Evolutionary conservation across 2,329 filamentous ascomycete species (phyloP).

Genomic region (Fusarium longipes): DNA sequence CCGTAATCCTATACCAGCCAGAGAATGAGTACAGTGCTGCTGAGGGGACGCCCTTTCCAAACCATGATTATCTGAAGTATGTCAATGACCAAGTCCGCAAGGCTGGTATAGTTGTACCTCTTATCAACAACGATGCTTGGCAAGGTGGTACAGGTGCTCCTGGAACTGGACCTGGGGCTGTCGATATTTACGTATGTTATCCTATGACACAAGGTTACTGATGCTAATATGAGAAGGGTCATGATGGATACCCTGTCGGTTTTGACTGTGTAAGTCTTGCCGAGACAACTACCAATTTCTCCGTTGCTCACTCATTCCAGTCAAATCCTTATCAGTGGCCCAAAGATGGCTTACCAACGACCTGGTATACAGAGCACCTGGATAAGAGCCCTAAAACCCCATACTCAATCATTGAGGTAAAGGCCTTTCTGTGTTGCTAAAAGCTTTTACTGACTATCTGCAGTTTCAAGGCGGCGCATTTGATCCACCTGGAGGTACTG

Average conservation of each 20-base stretch:
- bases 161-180: conserved; percentile 64
- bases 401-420: conserved; percentile 64
- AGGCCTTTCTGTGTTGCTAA: rapidly evolving
- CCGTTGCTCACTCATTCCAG: conserved; percentile 9
- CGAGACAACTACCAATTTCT: rapidly evolving
- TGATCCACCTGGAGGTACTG: conserved; percentile 78
- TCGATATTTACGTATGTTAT: conserved; percentile 66
- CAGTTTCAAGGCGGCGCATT: conserved; percentile 78
- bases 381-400: conserved; percentile 73
- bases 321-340: conserved; percentile 61
- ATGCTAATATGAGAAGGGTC: conserved; percentile 52
- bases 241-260: conserved; percentile 71
- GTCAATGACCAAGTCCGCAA: conserved; percentile 75
- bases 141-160: conserved; percentile 71
- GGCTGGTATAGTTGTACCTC: conserved; percentile 77
- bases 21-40: conserved; percentile 81
- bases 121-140: conserved; percentile 80
- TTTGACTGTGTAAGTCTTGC: conserved; percentile 61
- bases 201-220: rapidly evolving
- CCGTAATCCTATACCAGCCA: conserved; percentile 80
- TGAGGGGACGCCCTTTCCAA: conserved; percentile 66
- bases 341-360: conserved; percentile 48
- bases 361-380: conserved; percentile 66
- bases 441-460: rapidly evolving
- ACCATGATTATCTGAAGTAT: conserved; percentile 75